Percentiles rank a stretch among this genome's conserved stretches.
Evolutionary conservation across 257 asterid genomes (phyloP).

Genomic region (Asclepias syriaca): DNA sequence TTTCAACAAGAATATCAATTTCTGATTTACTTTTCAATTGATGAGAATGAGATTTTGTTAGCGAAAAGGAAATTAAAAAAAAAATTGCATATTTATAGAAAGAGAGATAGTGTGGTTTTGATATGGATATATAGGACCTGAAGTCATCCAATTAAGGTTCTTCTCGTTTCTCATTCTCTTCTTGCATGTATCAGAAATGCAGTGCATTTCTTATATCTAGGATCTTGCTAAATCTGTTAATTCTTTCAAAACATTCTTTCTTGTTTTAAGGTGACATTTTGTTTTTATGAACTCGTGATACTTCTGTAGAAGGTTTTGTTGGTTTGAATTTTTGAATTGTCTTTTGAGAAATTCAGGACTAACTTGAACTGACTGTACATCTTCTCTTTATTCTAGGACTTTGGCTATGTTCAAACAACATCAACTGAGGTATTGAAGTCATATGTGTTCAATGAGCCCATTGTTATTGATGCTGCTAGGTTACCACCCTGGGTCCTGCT

Average conservation of each 20-base stretch:
- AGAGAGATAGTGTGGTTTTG: background rate
- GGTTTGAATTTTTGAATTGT: background rate
- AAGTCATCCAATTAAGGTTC: background rate
- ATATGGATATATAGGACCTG: background rate
- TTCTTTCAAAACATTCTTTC: background rate
- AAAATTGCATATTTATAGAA: too few species aligned
- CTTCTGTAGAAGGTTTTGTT: background rate
- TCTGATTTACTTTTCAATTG: background rate
- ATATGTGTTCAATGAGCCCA: constrained; percentile 91
- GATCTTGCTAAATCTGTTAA: background rate
- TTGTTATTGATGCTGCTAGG: constrained; percentile 85
- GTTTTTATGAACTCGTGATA: background rate
- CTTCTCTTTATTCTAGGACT: constrained; percentile 59
- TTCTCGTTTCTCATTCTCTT: background rate
- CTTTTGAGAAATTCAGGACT: constrained; percentile 2
- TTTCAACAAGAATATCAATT: background rate
- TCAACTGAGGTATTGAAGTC: constrained; percentile 96
- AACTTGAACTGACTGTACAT: constrained; percentile 4
- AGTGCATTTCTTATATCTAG: background rate
- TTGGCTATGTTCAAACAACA: constrained; percentile 95
- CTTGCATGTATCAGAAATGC: background rate
- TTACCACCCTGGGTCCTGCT: constrained; percentile 95
- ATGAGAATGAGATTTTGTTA: too few species aligned
- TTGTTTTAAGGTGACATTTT: background rate
- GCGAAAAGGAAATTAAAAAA: too few species aligned